Evolutionary conservation across 208 protist species (phyloP).

Genomic region (Acanthamoeba lugdunensis): DNA sequence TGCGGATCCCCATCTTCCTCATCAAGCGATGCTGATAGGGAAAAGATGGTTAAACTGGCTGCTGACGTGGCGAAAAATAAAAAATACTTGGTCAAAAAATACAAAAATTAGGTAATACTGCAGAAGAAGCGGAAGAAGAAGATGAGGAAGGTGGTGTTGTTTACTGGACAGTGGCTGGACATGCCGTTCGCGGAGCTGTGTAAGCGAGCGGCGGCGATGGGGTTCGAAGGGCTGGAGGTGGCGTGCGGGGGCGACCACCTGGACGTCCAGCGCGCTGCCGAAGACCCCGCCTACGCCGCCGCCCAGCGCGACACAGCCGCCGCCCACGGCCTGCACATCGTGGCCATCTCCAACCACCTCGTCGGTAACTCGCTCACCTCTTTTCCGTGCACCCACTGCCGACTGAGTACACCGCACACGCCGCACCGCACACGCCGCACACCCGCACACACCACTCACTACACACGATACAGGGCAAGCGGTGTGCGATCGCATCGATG

Average conservation of each 20-base stretch:
- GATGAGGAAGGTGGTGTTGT: neutral
- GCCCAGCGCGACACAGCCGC: neutral
- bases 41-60: neutral
- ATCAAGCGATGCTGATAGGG: constrained; percentile 24
- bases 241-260: neutral
- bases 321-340: neutral
- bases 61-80: too few species aligned
- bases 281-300: neutral
- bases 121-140: neutral
- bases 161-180: neutral
- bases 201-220: neutral
- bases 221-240: neutral
- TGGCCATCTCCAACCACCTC: neutral
- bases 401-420: too few species aligned
- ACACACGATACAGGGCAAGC: neutral
- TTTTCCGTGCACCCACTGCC: too few species aligned
- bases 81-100: too few species aligned
- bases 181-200: neutral
- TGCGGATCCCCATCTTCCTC: constrained; percentile 34
- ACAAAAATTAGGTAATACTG: too few species aligned
- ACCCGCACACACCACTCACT: too few species aligned
- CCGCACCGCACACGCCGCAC: too few species aligned
- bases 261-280: neutral
- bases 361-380: neutral
- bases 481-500: neutral